Evolutionary conservation across 177 flowering plant species (phyloP).

Genomic region (Vitis hybrid): DNA sequence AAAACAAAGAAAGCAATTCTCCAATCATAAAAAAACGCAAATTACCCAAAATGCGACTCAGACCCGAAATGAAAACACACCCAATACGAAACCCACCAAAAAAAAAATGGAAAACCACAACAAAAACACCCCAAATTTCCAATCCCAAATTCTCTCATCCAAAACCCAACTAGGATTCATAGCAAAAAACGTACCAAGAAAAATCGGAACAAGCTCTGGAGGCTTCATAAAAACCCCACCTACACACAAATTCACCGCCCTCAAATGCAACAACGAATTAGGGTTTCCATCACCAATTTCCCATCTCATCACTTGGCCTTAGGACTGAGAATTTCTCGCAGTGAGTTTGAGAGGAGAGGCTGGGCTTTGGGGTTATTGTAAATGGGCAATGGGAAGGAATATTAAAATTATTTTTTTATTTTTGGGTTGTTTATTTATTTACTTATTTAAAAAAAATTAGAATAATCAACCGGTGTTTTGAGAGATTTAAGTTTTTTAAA

Average conservation of each 20-base stretch:
- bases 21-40: background rate
- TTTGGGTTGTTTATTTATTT: background rate
- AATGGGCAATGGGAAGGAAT: constrained; percentile 10
- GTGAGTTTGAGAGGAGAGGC: constrained; percentile 2
- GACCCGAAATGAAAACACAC: background rate
- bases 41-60: constrained; percentile 5
- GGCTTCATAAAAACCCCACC: constrained; percentile 29
- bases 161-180: background rate
- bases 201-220: constrained; percentile 22
- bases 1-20: background rate
- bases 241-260: background rate
- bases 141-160: too few relatives aligned
- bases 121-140: background rate
- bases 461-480: background rate
- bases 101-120: background rate
- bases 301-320: constrained; percentile 21
- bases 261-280: constrained; percentile 1
- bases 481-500: background rate
- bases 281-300: constrained; percentile 17
- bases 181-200: constrained; percentile 20
- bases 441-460: background rate
- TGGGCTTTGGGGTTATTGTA: background rate
- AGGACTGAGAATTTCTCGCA: constrained; percentile 18
- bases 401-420: constrained; percentile 1
- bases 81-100: constrained; percentile 14